Evolutionary conservation across 768 basidiomycete genomes (phyloP).

Genomic region (Pulveroboletus sp.): DNA sequence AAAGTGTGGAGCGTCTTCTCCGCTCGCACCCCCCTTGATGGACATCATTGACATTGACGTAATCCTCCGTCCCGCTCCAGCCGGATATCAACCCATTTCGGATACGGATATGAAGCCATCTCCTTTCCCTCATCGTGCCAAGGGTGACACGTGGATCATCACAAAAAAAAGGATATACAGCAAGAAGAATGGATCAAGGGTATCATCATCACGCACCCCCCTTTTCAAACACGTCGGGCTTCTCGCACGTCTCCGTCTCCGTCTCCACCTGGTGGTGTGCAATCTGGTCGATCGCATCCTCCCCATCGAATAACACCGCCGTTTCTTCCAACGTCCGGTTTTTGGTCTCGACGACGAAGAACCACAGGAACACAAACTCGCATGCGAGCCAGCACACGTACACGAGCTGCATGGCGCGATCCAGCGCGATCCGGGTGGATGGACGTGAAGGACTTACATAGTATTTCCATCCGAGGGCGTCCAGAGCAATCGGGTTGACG

Average conservation of each 20-base stretch:
- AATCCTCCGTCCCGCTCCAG: too few species aligned
- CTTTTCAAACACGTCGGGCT: slow-evolving; percentile 24
- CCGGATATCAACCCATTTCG: too few species aligned
- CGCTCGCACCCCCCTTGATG: too few species aligned
- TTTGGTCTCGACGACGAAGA: slow-evolving; percentile 72
- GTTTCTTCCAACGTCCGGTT: slow-evolving; percentile 77
- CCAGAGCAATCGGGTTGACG: slow-evolving; percentile 78
- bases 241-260: slow-evolving; percentile 19
- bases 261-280: too few species aligned
- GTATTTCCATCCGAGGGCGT: slow-evolving; percentile 69
- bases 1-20: too few species aligned
- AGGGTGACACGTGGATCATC: too few species aligned
- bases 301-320: slow-evolving; percentile 76
- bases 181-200: background rate
- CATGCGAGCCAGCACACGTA: slow-evolving; percentile 70
- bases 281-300: slow-evolving; percentile 45
- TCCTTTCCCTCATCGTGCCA: too few species aligned
- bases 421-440: background rate
- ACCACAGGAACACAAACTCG: slow-evolving; percentile 63
- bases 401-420: slow-evolving; percentile 43
- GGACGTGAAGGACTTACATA: slow-evolving; percentile 44
- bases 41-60: too few species aligned
- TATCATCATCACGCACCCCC: slow-evolving; percentile 3
- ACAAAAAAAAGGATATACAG: background rate
- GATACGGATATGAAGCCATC: too few species aligned